Percentiles rank a stretch among this genome's conserved stretches.
Conservation (phyloP, 2,329 filamentous ascomycete species). For the Paraconiothyrium brasiliense region DNA sequence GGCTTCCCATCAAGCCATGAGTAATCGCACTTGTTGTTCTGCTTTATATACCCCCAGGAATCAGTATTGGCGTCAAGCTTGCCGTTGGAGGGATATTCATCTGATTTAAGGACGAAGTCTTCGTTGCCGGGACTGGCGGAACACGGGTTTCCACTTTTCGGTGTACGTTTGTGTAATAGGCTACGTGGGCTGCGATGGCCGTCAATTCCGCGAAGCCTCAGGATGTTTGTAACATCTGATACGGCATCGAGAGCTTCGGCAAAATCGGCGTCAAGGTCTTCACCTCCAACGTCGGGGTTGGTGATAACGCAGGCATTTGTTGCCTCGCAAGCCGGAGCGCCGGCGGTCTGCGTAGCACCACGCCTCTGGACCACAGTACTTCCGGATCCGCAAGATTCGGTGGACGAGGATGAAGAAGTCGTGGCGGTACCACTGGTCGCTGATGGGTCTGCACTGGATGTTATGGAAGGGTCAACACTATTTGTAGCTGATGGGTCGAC, state of each 20-base stretch:
- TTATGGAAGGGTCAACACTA: neutral
- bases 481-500: neutral
- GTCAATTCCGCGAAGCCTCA: neutral
- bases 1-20: slow-evolving; percentile 6
- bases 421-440: slow-evolving; percentile 3
- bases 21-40: slow-evolving; percentile 12
- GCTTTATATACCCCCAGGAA: slow-evolving; percentile 11
- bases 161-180: neutral
- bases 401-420: slow-evolving; percentile 4
- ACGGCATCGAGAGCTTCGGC: neutral
- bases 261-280: neutral
- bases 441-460: neutral
- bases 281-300: neutral
- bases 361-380: neutral
- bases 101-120: neutral
- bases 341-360: neutral
- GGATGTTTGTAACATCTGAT: neutral
- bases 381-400: neutral
- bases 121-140: neutral
- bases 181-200: slow-evolving; percentile 5
- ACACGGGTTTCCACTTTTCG: slow-evolving; percentile 4
- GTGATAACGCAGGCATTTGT: neutral
- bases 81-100: slow-evolving; percentile 7
- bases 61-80: slow-evolving; percentile 2
- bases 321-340: neutral